These are phyloP conservation scores for Pythium vanterpoolii DNA, from an alignment of 352 stramenopile species.

Conservation along the genomic window DNA sequence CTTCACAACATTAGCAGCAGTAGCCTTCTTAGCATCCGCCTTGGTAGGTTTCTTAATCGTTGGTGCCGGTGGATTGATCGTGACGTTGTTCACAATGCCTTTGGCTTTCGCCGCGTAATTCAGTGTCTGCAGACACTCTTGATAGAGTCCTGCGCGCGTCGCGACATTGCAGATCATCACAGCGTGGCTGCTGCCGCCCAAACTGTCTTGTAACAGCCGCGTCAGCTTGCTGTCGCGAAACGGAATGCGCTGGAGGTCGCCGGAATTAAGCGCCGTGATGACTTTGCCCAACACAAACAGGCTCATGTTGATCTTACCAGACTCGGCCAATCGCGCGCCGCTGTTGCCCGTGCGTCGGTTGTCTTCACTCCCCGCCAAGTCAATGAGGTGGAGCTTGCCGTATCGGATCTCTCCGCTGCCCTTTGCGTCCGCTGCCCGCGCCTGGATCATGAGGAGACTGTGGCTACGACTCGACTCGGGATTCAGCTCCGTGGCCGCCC, in stretches of 20 bases:
- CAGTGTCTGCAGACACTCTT: conserved; percentile 40
- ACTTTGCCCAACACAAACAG: conserved; percentile 78
- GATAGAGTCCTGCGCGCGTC: conserved; percentile 19
- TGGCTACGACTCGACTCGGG: conserved; percentile 69
- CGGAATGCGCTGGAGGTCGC: conserved; percentile 64
- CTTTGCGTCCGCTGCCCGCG: conserved; percentile 10
- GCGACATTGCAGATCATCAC: conserved; percentile 47
- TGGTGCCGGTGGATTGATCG: conserved; percentile 4
- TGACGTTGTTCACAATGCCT: conserved; percentile 31
- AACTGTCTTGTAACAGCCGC: conserved; percentile 57
- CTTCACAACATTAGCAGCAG: not conserved
- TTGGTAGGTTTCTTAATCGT: conserved; percentile 7
- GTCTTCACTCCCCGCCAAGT: conserved; percentile 40
- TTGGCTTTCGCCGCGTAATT: conserved; percentile 38
- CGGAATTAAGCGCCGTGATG: conserved; percentile 60
- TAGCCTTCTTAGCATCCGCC: not conserved
- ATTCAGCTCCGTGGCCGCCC: conserved; percentile 60
- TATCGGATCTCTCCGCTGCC: conserved; percentile 15
- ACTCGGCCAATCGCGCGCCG: conserved; percentile 27
- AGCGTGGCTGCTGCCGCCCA: conserved; percentile 36
- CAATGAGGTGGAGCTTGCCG: conserved; percentile 42
- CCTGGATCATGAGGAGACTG: conserved; percentile 74
- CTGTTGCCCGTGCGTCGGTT: conserved; percentile 33
- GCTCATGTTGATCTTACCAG: conserved; percentile 71
- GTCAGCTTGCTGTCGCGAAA: conserved; percentile 75